These are phyloP conservation scores for Reutealis trisperma DNA, from an alignment of 345 rosid species.

Conservation along the genomic window DNA sequence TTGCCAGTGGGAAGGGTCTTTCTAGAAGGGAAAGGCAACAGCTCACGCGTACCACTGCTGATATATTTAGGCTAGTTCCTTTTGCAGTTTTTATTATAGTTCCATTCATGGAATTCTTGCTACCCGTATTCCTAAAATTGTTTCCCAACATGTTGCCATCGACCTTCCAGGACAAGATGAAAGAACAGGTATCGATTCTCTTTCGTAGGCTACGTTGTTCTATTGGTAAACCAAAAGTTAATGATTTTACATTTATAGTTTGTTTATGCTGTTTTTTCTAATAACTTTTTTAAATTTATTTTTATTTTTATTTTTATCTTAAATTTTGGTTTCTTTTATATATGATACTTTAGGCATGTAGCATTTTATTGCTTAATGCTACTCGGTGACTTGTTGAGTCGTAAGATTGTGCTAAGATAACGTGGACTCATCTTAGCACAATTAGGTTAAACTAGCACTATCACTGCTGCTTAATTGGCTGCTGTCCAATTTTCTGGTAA, in stretches of 20 bases:
- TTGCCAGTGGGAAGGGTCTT: slow-evolving; percentile 85
- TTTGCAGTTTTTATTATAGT: slow-evolving; percentile 90
- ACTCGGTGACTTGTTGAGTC: neutral
- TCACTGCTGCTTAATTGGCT: neutral
- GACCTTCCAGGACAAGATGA: slow-evolving; percentile 98
- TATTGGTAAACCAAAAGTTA: neutral
- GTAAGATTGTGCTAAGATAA: neutral
- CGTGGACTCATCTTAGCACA: neutral
- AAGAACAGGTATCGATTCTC: slow-evolving; percentile 70
- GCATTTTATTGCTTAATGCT: neutral
- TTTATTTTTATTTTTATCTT: neutral
- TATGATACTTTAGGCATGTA: neutral
- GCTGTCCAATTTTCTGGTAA: neutral
- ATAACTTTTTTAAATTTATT: neutral
- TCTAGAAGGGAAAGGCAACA: slow-evolving; percentile 96
- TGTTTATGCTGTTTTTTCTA: neutral
- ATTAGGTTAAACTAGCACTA: neutral
- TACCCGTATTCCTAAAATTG: slow-evolving; percentile 80
- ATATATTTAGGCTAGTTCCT: slow-evolving; percentile 90
- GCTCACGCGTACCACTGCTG: slow-evolving; percentile 85
- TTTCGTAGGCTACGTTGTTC: slow-evolving; percentile 3
- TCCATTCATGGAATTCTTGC: slow-evolving; percentile 97
- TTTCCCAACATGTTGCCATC: slow-evolving; percentile 98
- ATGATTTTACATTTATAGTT: neutral
- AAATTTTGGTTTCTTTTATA: neutral